Evolutionary conservation across 768 basidiomycete species (phyloP).

Genomic region (Glaciozyma martinii): DNA sequence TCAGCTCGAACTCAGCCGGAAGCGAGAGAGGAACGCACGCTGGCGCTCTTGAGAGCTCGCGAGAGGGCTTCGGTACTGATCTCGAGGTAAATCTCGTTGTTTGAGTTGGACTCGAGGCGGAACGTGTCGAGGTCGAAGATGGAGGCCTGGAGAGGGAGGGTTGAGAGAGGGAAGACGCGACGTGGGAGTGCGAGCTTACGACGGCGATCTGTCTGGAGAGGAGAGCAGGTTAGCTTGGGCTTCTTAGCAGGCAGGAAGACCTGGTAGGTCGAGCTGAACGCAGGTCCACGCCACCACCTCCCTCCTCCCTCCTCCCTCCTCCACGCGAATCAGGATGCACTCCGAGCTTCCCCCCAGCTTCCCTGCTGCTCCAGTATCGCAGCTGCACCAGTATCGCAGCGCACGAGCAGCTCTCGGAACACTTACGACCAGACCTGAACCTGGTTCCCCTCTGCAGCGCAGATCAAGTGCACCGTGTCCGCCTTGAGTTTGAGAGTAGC

Average conservation of each 20-base stretch:
- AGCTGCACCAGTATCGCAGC: neutral
- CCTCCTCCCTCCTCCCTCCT: too few relatives aligned
- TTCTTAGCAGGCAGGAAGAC: too few relatives aligned
- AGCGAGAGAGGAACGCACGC: constrained; percentile 43
- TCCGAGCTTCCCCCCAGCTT: neutral
- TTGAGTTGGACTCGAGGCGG: constrained; percentile 75
- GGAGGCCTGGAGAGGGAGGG: constrained; percentile 40
- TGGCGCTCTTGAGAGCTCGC: constrained; percentile 47
- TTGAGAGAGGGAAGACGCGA: constrained; percentile 31
- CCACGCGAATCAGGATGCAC: too few relatives aligned
- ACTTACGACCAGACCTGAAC: constrained; percentile 77
- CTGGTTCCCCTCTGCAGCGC: constrained; percentile 67
- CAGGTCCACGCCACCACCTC: too few relatives aligned
- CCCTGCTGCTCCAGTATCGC: neutral
- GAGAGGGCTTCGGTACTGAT: constrained; percentile 66
- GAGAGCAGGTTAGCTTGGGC: neutral
- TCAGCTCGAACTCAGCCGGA: constrained; percentile 40
- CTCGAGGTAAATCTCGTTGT: constrained; percentile 69
- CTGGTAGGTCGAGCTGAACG: too few relatives aligned
- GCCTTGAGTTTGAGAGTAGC: constrained; percentile 29
- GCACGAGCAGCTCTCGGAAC: constrained; percentile 36
- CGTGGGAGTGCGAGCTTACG: constrained; percentile 10
- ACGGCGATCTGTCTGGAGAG: constrained; percentile 32
- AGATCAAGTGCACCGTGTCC: constrained; percentile 59
- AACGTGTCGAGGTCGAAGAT: constrained; percentile 53